Conservation (phyloP, 1,284 basidiomycete genomes). For the Fistulina hepatica region DNA sequence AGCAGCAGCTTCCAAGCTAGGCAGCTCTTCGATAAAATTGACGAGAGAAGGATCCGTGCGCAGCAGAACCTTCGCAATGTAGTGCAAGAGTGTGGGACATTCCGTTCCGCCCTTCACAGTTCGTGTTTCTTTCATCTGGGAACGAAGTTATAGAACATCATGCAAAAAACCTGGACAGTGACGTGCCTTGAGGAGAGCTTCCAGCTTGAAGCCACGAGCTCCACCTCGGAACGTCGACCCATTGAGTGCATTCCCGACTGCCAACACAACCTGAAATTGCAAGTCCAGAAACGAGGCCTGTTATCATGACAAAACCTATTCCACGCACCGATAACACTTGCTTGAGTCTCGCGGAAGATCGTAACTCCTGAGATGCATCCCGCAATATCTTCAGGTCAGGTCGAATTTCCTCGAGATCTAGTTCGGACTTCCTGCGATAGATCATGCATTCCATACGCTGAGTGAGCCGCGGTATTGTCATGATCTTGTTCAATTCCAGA, state of each 20-base stretch:
- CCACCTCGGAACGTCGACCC: slow-evolving; percentile 73
- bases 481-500: slow-evolving; percentile 44
- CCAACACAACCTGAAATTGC: slow-evolving; percentile 46
- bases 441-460: slow-evolving; percentile 75
- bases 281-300: slow-evolving; percentile 3
- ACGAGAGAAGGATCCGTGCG: slow-evolving; percentile 56
- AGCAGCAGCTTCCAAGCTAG: slow-evolving; percentile 74
- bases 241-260: slow-evolving; percentile 78
- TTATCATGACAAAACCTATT: background rate
- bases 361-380: slow-evolving; percentile 66
- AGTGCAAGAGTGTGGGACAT: slow-evolving; percentile 83
- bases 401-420: slow-evolving; percentile 76
- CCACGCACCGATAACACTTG: slow-evolving; percentile 51
- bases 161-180: background rate
- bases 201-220: slow-evolving; percentile 76
- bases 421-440: slow-evolving; percentile 69
- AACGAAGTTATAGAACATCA: slow-evolving; percentile 3
- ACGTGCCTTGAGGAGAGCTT: slow-evolving; percentile 67
- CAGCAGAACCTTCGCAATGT: slow-evolving; percentile 67
- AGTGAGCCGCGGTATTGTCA: slow-evolving; percentile 63
- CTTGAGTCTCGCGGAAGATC: slow-evolving; percentile 58
- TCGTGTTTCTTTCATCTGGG: slow-evolving; percentile 75
- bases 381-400: slow-evolving; percentile 75
- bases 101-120: slow-evolving; percentile 54
- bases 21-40: slow-evolving; percentile 72